phyloP scores from a whole-genome alignment of 2,329 filamentous ascomycete genomes.

The Cladosporium sp. region DNA sequence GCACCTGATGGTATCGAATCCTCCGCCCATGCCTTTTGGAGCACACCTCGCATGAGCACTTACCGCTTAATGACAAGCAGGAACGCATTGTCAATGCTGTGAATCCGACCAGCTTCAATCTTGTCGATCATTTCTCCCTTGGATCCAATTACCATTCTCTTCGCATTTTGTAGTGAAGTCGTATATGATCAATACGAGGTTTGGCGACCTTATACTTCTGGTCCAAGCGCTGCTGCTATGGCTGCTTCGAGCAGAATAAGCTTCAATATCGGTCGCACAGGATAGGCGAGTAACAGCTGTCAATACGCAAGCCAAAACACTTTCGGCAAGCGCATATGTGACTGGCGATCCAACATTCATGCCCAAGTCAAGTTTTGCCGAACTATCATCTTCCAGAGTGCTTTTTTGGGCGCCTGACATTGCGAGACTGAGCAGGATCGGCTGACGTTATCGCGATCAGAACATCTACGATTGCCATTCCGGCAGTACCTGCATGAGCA shows the following conservation, averaged over 20 bases:
- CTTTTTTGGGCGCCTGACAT: not conserved
- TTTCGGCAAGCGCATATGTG: conserved; percentile 11
- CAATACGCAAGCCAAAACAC: conserved; percentile 6
- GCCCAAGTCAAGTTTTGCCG: not conserved
- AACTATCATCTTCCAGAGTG: not conserved
- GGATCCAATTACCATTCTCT: not conserved
- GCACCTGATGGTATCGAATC: not conserved
- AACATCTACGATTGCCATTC: not conserved
- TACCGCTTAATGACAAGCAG: not conserved
- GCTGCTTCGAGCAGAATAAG: not conserved
- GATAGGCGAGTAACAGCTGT: conserved; percentile 12
- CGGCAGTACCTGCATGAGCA: conserved; percentile 9
- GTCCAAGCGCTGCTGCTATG: not conserved
- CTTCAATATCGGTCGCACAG: not conserved
- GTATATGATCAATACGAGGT: not conserved
- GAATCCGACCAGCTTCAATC: not conserved
- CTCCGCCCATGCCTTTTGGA: not conserved
- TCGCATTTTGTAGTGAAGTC: not conserved
- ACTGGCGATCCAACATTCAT: not conserved
- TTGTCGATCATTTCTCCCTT: not conserved
- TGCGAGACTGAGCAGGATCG: not conserved
- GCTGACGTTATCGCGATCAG: not conserved
- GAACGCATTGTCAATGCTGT: not conserved
- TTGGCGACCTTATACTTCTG: not conserved
- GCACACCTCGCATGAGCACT: not conserved